These are phyloP conservation scores for Populus hybrid DNA, from an alignment of 441 rosid genomes.

Conservation along the genomic window DNA sequence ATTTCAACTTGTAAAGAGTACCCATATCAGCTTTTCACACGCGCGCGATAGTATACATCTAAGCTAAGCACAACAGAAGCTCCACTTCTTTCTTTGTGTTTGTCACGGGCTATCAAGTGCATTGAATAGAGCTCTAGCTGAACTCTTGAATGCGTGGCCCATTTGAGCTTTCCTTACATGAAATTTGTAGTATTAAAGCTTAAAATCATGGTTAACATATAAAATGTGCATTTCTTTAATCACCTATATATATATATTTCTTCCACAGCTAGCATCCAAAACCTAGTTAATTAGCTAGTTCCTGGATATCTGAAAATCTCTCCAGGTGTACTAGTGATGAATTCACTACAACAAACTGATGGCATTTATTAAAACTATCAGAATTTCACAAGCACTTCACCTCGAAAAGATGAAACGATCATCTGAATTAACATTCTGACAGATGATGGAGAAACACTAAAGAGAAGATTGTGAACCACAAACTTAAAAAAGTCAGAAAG, in stretches of 20 bases:
- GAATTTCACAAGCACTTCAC: no score
- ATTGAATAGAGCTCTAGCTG: not conserved
- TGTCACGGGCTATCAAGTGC: not conserved
- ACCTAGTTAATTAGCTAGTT: not conserved
- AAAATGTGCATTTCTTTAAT: not conserved
- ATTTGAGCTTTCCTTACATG: not conserved
- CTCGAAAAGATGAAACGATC: no score
- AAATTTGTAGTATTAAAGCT: not conserved
- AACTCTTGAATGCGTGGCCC: not conserved
- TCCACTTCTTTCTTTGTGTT: no score
- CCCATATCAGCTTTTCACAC: no score
- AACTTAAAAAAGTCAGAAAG: not conserved
- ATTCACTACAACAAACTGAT: not conserved
- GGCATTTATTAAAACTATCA: not conserved
- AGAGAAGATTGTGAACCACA: not conserved
- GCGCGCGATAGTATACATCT: no score
- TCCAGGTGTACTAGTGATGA: not conserved
- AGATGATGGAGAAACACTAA: not conserved
- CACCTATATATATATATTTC: no score
- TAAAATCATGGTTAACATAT: not conserved
- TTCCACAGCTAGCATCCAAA: not conserved
- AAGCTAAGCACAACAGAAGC: no score
- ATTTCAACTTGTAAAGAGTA: not conserved
- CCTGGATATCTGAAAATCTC: not conserved
- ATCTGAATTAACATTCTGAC: not conserved